A percentile compares a stretch with the other conserved stretches of the same genome.
phyloP scores from a whole-genome alignment of 139 green algal species.

The Trebouxia sp. region DNA sequence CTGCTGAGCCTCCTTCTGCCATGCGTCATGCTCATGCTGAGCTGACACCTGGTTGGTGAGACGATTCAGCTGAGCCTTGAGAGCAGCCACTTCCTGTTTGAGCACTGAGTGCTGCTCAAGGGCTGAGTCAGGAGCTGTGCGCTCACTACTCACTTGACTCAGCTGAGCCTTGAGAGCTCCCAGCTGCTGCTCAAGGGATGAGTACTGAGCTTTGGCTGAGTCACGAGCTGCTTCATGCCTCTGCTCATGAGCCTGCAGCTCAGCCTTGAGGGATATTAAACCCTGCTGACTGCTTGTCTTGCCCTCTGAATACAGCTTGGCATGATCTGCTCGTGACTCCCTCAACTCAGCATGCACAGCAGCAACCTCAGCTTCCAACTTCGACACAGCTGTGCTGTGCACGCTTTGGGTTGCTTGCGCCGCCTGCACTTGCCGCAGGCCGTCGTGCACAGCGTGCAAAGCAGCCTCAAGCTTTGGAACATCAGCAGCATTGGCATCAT shows the following conservation, averaged over 20 bases:
- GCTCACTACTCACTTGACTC: not conserved
- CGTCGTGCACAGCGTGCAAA: no score
- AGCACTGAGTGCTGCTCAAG: not conserved
- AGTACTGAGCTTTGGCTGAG: not conserved
- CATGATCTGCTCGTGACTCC: no score
- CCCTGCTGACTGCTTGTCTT: no score
- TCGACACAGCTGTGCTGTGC: no score
- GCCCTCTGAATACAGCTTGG: no score
- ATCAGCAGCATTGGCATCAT: not conserved
- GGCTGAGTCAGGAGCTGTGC: not conserved
- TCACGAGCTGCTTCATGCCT: no score
- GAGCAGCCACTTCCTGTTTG: not conserved
- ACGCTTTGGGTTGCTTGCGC: no score
- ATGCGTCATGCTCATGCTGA: not conserved
- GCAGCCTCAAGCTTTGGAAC: not conserved
- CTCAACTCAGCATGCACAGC: not conserved
- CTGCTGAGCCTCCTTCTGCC: not conserved
- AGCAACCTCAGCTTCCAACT: not conserved
- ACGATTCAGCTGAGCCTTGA: not conserved
- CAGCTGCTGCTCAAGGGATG: not conserved
- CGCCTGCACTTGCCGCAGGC: no score
- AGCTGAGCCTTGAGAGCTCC: not conserved
- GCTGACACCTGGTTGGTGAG: not conserved
- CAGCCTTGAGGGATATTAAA: no score
- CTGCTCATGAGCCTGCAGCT: no score